phyloP scores from a whole-genome alignment of 169 alveolate genomes.

The Theileria sp. region DNA sequence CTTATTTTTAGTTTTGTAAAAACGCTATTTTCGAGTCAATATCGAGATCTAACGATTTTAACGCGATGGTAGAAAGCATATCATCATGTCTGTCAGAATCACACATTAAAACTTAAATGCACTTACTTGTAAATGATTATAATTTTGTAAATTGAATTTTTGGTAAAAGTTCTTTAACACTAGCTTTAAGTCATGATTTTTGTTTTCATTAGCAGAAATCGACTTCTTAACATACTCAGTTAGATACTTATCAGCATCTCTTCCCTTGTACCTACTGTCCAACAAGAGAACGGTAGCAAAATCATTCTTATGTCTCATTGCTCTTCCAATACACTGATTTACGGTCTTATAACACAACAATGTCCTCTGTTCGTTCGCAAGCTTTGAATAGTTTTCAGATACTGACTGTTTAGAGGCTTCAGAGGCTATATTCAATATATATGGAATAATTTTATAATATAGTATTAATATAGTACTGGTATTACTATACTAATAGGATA shows the following conservation, averaged over 20 bases:
- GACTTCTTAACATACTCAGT: slow-evolving; percentile 25
- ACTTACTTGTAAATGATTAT: not conserved
- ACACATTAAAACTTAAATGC: not conserved
- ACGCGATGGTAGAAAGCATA: slow-evolving; percentile 40
- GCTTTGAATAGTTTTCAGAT: slow-evolving; percentile 25
- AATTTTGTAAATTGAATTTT: not conserved
- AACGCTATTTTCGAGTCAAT: slow-evolving; percentile 17
- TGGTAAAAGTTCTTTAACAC: slow-evolving; percentile 22
- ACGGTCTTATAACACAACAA: slow-evolving; percentile 88
- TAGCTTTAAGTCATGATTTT: not conserved
- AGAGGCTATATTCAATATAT: not conserved
- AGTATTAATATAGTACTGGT: not conserved
- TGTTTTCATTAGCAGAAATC: not conserved
- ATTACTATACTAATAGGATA: too few relatives aligned
- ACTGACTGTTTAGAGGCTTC: not conserved
- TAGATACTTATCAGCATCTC: slow-evolving; percentile 14
- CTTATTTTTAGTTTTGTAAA: slow-evolving; percentile 1
- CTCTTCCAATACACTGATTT: slow-evolving; percentile 96
- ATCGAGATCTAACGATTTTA: slow-evolving; percentile 22
- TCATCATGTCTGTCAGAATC: slow-evolving; percentile 7
- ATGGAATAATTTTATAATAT: not conserved
- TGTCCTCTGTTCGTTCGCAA: slow-evolving; percentile 68
- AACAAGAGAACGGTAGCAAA: slow-evolving; percentile 89
- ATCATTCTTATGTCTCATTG: slow-evolving; percentile 93
- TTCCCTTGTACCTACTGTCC: slow-evolving; percentile 81